These are phyloP conservation scores for Trifolium dubium DNA, from an alignment of 306 rosid genomes.

Conservation along the genomic window DNA sequence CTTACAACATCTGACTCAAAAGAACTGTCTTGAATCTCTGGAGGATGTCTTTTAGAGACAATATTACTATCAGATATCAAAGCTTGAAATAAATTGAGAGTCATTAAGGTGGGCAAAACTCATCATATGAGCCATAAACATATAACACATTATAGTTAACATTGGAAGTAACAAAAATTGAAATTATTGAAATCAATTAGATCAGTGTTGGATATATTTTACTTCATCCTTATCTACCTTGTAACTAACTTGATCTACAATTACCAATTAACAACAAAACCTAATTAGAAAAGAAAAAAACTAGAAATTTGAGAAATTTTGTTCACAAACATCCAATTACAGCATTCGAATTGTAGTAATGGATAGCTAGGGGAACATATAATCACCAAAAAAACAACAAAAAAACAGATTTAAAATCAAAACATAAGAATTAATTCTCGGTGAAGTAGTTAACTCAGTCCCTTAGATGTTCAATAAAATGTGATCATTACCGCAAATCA, in stretches of 20 bases:
- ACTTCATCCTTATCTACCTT: conserved; percentile 44
- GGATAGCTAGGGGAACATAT: conserved; percentile 84
- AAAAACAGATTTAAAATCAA: too few species aligned
- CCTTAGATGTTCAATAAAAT: conserved; percentile 87
- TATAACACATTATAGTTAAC: too few species aligned
- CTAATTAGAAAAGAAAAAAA: too few species aligned
- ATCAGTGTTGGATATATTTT: conserved; percentile 53
- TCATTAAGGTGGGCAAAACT: conserved; percentile 32
- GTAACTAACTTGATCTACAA: too few species aligned
- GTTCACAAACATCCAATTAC: conserved; percentile 83
- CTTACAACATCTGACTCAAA: too few species aligned
- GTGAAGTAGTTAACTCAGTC: conserved; percentile 58
- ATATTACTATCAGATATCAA: too few species aligned
- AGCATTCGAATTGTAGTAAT: conserved; percentile 42
- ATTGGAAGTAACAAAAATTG: too few species aligned
- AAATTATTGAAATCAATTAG: conserved; percentile 21
- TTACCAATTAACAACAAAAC: too few species aligned
- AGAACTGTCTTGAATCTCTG: too few species aligned
- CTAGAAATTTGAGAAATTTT: not conserved
- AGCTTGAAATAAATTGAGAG: too few species aligned
- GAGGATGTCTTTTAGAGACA: conserved; percentile 33
- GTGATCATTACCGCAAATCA: conserved; percentile 90
- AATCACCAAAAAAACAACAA: conserved; percentile 38
- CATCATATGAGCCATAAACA: conserved; percentile 39
- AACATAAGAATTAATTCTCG: not conserved